phyloP scores from a whole-genome alignment of 768 basidiomycete genomes.

The Coprinopsis sp. region DNA sequence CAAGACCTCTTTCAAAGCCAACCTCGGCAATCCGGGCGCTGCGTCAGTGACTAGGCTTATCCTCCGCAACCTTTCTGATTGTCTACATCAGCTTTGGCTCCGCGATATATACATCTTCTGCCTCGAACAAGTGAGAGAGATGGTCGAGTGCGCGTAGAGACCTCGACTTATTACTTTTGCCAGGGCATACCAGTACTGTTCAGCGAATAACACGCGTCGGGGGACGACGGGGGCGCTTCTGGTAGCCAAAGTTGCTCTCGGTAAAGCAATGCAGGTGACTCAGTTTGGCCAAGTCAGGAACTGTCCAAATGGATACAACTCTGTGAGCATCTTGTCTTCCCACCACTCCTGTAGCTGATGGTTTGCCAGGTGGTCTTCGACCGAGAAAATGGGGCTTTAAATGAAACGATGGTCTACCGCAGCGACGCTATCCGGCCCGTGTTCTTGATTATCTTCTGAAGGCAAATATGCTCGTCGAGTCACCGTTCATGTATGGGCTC shows the following conservation, averaged over 20 bases:
- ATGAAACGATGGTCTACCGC: constrained; percentile 28
- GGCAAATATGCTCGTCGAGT: not conserved
- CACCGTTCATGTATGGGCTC: too few relatives aligned
- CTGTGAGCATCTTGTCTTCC: constrained; percentile 2
- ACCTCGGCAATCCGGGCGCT: constrained; percentile 7
- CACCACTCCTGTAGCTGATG: not conserved
- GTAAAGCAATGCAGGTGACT: constrained; percentile 8
- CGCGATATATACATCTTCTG: constrained; percentile 14
- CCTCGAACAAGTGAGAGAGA: constrained; percentile 11
- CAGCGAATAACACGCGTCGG: too few relatives aligned
- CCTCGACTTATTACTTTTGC: not conserved
- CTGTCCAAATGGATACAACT: constrained; percentile 13
- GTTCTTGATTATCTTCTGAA: constrained; percentile 25
- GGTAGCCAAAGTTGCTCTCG: constrained; percentile 13
- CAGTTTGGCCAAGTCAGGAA: constrained; percentile 7
- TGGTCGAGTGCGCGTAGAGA: not conserved
- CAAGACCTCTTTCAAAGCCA: constrained; percentile 13
- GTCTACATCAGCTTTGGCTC: constrained; percentile 12
- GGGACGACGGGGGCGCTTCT: constrained; percentile 12
- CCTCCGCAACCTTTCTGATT: not conserved
- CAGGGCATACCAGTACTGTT: constrained; percentile 11
- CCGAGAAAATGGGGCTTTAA: constrained; percentile 16
- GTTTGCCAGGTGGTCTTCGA: constrained; percentile 13
- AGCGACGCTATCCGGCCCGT: constrained; percentile 30
- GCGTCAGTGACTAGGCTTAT: constrained; percentile 6